Base-by-base conservation (phyloP, 2,329 filamentous ascomycete genomes). In the Fusarium bactridioides region DNA sequence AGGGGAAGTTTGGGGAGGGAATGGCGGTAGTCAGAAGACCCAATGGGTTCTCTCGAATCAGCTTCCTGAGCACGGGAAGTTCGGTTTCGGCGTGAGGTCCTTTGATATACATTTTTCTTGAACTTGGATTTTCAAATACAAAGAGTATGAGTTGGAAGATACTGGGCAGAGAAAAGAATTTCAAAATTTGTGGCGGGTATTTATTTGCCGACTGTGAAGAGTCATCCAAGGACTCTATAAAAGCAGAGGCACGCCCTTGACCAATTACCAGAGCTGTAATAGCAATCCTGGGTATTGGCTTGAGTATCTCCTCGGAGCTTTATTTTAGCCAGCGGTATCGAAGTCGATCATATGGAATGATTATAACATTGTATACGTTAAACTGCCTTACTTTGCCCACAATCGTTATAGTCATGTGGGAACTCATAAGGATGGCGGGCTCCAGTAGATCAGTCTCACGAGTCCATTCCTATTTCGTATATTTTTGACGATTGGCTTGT, bases 21-120 rank as follows among this genome's bases (percentile, higher is more conserved):
- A 92, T 87, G 10, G 88, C 88, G 0, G 90, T 92, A 13, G 88
- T 92, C 12, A 92, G 76, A 19, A 92, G 82, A 3, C 90, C 90
- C 0, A 92, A 82, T 1, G 90, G 88, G 74, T 91, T 88, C 19
- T 87, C 83, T 25, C 83, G 84, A 74, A 92, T 89, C 57, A 92
- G 82, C 61, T 86, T 79, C 38, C 86, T 86, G 27, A 92, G 84
- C 6, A 81, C 80, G 1, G 82, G 79, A 61, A 88, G 81, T 61
- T 82, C 78, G 12, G 80, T 73, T 70, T 92, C 90, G 15, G 84
- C 86, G 78, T 91, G 88, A 21, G 78, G 83, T 16, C 79, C 79
- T 25, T 84, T 86, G 70, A 92, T 84, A 80, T 91, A 88, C 90
- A 92, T 92, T 50, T 21, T 19, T 23, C 11, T 15, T n/a, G 19